Percentiles rank a stretch among this genome's conserved stretches.
phyloP scores from a whole-genome alignment of 441 rosid species.

The Aleurites moluccanus region DNA sequence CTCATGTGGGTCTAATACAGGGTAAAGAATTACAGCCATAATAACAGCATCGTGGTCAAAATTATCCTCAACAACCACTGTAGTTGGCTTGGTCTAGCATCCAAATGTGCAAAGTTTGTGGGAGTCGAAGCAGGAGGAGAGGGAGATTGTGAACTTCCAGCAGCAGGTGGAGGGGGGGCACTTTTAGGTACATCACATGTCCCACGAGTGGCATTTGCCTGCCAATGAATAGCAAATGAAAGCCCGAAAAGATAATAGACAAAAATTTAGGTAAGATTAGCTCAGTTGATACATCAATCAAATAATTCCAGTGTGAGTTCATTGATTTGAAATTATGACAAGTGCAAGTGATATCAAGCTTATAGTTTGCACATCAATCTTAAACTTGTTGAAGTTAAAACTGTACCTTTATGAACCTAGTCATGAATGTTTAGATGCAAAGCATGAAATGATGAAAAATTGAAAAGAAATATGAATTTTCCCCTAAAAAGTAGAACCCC shows the following conservation, averaged over 20 bases:
- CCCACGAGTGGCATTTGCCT: slow-evolving; percentile 74
- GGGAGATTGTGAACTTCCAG: slow-evolving; percentile 23
- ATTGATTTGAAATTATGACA: background rate
- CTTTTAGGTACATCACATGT: slow-evolving; percentile 68
- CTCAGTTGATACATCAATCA: background rate
- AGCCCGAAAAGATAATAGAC: background rate
- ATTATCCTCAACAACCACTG: slow-evolving; percentile 37
- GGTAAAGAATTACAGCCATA: slow-evolving; percentile 26
- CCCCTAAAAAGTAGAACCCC: background rate
- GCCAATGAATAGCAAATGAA: slow-evolving; percentile 23
- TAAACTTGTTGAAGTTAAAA: background rate
- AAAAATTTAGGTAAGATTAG: background rate
- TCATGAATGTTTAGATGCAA: slow-evolving; percentile 5
- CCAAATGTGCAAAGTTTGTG: slow-evolving; percentile 28
- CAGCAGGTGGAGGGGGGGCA: slow-evolving; percentile 77
- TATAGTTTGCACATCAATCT: background rate
- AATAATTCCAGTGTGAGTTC: background rate
- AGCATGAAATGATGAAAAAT: background rate
- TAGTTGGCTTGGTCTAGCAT: slow-evolving; percentile 24
- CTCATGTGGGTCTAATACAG: slow-evolving; percentile 10
- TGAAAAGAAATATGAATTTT: background rate
- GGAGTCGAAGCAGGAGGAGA: slow-evolving; percentile 14
- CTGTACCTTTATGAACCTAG: background rate
- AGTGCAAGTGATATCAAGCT: background rate
- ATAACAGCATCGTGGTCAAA: slow-evolving; percentile 33